Evolutionary conservation across 345 rosid species (phyloP).

Genomic region (Reutealis trisperma): DNA sequence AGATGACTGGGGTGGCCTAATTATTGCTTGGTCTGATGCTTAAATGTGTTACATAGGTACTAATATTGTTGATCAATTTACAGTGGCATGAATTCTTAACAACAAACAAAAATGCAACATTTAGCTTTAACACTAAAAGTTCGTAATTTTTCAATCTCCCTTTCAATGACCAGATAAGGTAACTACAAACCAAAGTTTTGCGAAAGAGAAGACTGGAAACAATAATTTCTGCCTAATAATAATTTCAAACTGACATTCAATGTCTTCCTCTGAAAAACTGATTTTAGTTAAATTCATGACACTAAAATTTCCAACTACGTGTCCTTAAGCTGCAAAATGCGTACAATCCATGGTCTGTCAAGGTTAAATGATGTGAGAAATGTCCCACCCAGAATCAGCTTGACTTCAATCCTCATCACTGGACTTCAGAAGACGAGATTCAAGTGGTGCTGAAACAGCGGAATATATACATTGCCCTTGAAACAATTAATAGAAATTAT

Average conservation of each 20-base stretch:
- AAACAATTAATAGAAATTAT: conserved; percentile 24
- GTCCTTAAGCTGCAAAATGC: conserved; percentile 37
- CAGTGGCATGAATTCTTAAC: too few species aligned
- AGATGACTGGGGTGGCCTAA: too few species aligned
- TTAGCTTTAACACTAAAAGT: neutral
- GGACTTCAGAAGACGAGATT: conserved; percentile 30
- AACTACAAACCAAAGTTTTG: neutral
- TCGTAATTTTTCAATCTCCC: neutral
- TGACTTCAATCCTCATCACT: conserved; percentile 20
- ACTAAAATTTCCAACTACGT: conserved; percentile 17
- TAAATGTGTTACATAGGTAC: too few species aligned
- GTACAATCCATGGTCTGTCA: conserved; percentile 28
- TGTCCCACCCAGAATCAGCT: conserved; percentile 26
- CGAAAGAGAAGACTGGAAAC: neutral
- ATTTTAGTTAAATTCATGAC: conserved; percentile 8
- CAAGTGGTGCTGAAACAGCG: conserved; percentile 29
- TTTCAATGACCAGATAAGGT: neutral
- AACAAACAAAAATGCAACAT: too few species aligned
- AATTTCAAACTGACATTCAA: neutral
- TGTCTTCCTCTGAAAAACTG: neutral
- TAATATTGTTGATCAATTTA: too few species aligned
- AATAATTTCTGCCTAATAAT: neutral
- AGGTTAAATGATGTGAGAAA: conserved; percentile 29
- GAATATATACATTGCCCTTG: conserved; percentile 40
- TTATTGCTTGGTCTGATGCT: too few species aligned